Base-by-base conservation (phyloP, 768 basidiomycete genomes). In the Amanita thiersii region DNA sequence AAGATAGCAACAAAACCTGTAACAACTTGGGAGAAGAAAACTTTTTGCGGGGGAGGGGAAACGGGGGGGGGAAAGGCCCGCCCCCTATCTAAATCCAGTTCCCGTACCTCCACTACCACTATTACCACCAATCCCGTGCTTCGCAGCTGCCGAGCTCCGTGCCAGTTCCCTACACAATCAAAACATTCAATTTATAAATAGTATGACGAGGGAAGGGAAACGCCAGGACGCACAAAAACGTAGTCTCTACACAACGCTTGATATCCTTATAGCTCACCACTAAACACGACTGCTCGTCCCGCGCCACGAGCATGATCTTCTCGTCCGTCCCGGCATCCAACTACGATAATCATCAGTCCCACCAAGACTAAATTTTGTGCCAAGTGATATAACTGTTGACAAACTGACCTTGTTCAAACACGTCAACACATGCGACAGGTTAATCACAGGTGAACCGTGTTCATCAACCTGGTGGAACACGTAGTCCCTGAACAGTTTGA, bases 401-500 rank as follows among this genome's bases (percentile, higher is more conserved):
- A 37, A 4, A 61, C 69, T 28, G 30, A 84, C 89, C 78, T 98
- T 99, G 71, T 93, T 98, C 49, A 99, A 65, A 55, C 88, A 91
- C 1, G 83, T 77, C 17, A 99, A 64, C 8, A 99, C 93, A 63
- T 98, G 93, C 0, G 81, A 76, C 46, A 99, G 63, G 56, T 93
- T 92, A 43, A 97, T 70, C 12, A 96, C 78, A 0, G 96, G 93
- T 40, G 84, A 80, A 7, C 90, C 88, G 50, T 77, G 73, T 55
- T 91, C 88, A 49, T 96, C 92, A 30, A 96, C 84, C 59, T 96
- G 92, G 56, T 99, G 96, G 62, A 99, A 99, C 18, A 99, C 92
- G 52, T 87, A 93, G 60, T 99, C 96, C 12, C 96, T 77, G 73
- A 99, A 98, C 34, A 99, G 75, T 69, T 96, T 97, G 69, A 99